phyloP scores from a whole-genome alignment of 1,139 yeast species.

The Candida sp. region DNA sequence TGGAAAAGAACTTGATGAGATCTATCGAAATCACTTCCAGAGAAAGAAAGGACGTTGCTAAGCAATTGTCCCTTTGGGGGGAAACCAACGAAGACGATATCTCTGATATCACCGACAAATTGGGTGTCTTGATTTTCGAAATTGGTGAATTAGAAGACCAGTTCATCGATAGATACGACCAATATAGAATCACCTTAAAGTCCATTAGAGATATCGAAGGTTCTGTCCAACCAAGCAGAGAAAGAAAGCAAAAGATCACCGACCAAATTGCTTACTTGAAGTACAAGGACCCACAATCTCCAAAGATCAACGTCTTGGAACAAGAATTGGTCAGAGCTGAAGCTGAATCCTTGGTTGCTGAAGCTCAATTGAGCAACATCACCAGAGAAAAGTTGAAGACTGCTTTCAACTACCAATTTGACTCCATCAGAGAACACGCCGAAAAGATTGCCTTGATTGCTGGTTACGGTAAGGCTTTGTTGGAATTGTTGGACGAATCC shows the following conservation, averaged over 20 bases:
- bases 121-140: constrained; percentile 95
- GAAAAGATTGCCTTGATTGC: constrained; percentile 97
- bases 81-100: constrained; percentile 98
- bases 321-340: constrained; percentile 99
- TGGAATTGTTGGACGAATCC: constrained; percentile 94
- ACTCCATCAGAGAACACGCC: constrained; percentile 94
- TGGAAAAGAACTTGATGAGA: constrained; percentile 83
- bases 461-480: constrained; percentile 97
- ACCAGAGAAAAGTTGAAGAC: constrained; percentile 98
- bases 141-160: constrained; percentile 98
- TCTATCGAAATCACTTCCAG: constrained; percentile 78
- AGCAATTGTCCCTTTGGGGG: constrained; percentile 93
- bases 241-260: constrained; percentile 96
- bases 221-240: constrained; percentile 98
- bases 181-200: constrained; percentile 95
- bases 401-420: constrained; percentile 97
- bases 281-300: constrained; percentile 98
- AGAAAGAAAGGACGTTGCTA: constrained; percentile 84
- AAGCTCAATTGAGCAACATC: constrained; percentile 97
- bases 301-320: constrained; percentile 93
- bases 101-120: constrained; percentile 94
- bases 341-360: constrained; percentile 98
- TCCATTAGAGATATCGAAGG: constrained; percentile 96
- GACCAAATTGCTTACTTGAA: constrained; percentile 98
- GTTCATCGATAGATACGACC: constrained; percentile 97